A percentile compares a stretch with the other conserved stretches of the same genome.
These are phyloP conservation scores for Cadophora malorum DNA, from an alignment of 2,329 filamentous ascomycete species.

Conservation along the genomic window DNA sequence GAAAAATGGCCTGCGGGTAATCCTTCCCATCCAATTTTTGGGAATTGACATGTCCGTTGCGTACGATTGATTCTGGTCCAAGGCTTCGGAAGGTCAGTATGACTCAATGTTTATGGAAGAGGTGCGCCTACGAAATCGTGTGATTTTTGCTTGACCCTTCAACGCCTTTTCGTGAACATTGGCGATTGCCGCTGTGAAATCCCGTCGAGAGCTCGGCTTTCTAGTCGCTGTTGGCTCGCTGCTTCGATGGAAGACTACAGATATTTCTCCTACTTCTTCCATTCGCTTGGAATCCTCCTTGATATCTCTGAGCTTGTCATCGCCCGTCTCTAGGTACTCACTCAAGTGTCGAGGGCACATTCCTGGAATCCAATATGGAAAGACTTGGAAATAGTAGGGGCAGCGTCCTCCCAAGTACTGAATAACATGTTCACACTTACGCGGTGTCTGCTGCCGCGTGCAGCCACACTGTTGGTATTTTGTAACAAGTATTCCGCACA, in stretches of 20 bases:
- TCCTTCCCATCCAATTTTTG: conserved; percentile 31
- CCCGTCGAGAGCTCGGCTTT: background rate
- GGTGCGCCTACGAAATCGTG: conserved; percentile 18
- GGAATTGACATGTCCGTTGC: too few species aligned
- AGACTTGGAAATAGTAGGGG: too few species aligned
- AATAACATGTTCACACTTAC: too few species aligned
- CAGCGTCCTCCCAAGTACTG: too few species aligned
- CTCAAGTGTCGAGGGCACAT: too few species aligned
- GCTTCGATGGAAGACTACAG: conserved; percentile 17
- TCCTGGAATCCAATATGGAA: too few species aligned
- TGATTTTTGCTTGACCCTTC: conserved; percentile 33
- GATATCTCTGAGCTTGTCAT: conserved; percentile 16
- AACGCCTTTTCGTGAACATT: conserved; percentile 31
- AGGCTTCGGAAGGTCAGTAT: background rate
- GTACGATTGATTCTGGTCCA: background rate
- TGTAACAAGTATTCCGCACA: too few species aligned
- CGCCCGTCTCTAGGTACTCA: background rate
- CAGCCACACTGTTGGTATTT: too few species aligned
- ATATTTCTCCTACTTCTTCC: conserved; percentile 24
- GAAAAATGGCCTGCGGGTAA: conserved; percentile 31
- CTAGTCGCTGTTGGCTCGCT: background rate
- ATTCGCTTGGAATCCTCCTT: conserved; percentile 23
- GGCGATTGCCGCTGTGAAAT: too few species aligned
- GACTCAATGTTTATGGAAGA: too few species aligned
- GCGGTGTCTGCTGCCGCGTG: too few species aligned